Evolutionary conservation across 1,284 basidiomycete species (phyloP), one percentile per base, ranked within the genome.

Genomic region (Trametes polyzona): DNA sequence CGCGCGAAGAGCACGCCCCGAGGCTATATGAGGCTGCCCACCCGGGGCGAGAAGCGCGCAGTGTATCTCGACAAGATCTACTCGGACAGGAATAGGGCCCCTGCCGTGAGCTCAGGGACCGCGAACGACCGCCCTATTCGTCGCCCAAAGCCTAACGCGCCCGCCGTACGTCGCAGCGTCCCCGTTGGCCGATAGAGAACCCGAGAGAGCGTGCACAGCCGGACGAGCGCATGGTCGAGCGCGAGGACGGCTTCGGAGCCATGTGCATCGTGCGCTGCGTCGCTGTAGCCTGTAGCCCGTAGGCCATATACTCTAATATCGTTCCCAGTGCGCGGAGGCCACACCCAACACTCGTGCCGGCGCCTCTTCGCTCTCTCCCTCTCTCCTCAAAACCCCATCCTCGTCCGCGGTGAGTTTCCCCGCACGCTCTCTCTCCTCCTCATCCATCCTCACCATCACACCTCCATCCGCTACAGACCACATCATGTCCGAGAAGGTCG

Each of bases 401-500:
- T 26, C 26, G 9, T 19, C 26, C 24, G 24, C 19, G 11, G 41
- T 42, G 17, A 26, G 41, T 42, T 26, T n/a, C 41, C 36, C 8
- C 6, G 24, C 41, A 9, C 17, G 24, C 24, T n/a, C 41, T 12
- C 3, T 8, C 5, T 23, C 4, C 14, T 23, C 9, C 4, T 39
- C 36, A 7, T 12, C 19, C 36, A 21, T 21, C 4, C 36, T 7
- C 17, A 19, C 10, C 35, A 4, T 12, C 26, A 26, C 41, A 29
- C 26, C 17, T 16, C 12, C 16, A 2, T n/a, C 24, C 39, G 14
- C 21, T 4, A 23, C 16, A 21, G 24, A 23, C n/a, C 26, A 14
- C 65, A 59, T 57, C 67, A 89, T 89, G 87, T 75, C 84, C 62
- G 87, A 88, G 64, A 86, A 83, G 74, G 69, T 78, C 66, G 83